A percentile compares a stretch with the other conserved stretches of the same genome.
Evolutionary conservation across 2,329 filamentous ascomycete genomes (phyloP).

Genomic region (Fusarium sp.): DNA sequence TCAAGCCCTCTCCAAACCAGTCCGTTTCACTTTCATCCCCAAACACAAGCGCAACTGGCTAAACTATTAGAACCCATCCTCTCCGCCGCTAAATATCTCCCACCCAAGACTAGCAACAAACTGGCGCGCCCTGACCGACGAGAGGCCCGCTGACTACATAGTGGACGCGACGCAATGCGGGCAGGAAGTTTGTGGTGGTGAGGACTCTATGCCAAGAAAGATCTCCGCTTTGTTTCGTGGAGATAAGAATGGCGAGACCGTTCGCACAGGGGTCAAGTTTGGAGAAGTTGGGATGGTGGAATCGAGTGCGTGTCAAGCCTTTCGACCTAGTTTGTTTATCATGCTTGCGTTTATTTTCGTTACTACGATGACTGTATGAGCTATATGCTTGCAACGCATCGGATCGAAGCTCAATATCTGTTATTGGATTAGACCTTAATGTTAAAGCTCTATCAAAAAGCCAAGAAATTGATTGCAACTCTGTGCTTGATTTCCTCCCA

Average conservation of each 20-base stretch:
- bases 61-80: slow-evolving; percentile 23
- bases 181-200: slow-evolving; percentile 15
- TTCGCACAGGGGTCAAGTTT: slow-evolving; percentile 30
- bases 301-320: slow-evolving; percentile 8
- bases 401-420: neutral
- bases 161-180: slow-evolving; percentile 30
- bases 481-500: slow-evolving; percentile 10
- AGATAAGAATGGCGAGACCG: neutral
- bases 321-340: slow-evolving; percentile 7
- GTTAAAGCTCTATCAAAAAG: neutral
- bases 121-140: slow-evolving; percentile 30
- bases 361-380: neutral
- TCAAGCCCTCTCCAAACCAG: slow-evolving; percentile 1
- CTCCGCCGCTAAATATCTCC: slow-evolving; percentile 19
- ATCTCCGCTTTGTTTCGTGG: slow-evolving; percentile 1
- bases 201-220: slow-evolving; percentile 18
- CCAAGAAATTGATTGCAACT: slow-evolving; percentile 6
- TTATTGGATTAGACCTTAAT: neutral
- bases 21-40: slow-evolving; percentile 15
- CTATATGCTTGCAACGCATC: neutral
- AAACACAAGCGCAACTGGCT: neutral
- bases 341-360: neutral
- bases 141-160: slow-evolving; percentile 12
- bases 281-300: slow-evolving; percentile 32
- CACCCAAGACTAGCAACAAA: slow-evolving; percentile 9